A percentile compares a stretch with the other conserved stretches of the same genome.
Conservation (phyloP, 768 basidiomycete species). For the Megacollybia marginata region DNA sequence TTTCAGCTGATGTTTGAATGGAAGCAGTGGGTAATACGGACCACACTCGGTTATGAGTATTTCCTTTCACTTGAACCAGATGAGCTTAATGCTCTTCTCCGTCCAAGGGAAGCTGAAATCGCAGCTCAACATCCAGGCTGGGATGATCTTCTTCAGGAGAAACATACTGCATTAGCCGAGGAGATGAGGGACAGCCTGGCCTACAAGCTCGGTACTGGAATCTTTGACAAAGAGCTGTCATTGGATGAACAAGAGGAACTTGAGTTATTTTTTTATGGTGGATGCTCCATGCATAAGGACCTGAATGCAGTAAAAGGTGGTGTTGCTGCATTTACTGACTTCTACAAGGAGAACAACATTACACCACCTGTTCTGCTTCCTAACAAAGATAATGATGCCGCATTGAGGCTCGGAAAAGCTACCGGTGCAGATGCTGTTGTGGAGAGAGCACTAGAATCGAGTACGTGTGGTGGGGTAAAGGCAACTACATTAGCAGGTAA, state of each 20-base stretch:
- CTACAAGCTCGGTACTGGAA: conserved; percentile 3
- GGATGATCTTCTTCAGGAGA: not conserved
- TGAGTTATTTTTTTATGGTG: conserved; percentile 11
- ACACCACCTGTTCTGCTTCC: not conserved
- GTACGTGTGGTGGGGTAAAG: conserved; percentile 3
- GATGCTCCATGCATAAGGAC: conserved; percentile 20
- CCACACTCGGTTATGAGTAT: not conserved
- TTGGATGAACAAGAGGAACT: conserved; percentile 3
- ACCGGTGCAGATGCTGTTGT: not conserved
- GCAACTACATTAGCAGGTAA: conserved; percentile 1
- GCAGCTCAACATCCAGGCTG: not conserved
- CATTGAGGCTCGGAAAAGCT: not conserved
- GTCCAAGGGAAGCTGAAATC: not conserved
- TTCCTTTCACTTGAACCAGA: not conserved
- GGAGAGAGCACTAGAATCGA: not conserved
- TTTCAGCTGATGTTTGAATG: not conserved
- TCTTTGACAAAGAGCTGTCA: conserved; percentile 4
- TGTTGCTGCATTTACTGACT: conserved; percentile 2
- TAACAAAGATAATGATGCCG: conserved; percentile 13
- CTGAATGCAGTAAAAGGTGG: conserved; percentile 14
- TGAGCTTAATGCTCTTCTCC: not conserved
- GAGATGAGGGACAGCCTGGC: not conserved
- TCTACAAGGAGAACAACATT: not conserved
- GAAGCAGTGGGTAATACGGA: not conserved
- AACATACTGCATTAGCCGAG: not conserved